phyloP scores from a whole-genome alignment of 192 early-diverging fungal species.

The Umbelopsis sp. region DNA sequence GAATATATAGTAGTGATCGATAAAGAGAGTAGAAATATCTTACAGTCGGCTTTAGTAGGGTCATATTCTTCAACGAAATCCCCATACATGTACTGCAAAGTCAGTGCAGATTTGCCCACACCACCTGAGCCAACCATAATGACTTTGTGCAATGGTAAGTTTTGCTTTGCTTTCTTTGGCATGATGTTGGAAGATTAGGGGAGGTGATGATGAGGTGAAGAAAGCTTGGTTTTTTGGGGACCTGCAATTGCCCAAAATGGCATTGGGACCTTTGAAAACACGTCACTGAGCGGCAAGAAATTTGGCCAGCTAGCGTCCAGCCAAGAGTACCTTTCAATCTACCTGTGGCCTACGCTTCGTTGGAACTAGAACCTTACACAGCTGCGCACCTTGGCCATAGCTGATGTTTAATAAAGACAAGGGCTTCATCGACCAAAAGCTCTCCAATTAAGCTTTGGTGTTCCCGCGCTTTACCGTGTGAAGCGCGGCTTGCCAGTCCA shows the following conservation, averaged over 20 bases:
- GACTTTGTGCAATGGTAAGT: constrained; percentile 83
- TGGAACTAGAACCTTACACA: no score
- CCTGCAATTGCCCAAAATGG: constrained; percentile 15
- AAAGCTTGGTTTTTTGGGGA: constrained; percentile 6
- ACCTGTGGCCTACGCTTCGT: no score
- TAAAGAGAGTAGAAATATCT: neutral
- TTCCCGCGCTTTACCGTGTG: constrained; percentile 19
- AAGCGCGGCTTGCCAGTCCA: neutral
- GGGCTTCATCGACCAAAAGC: neutral
- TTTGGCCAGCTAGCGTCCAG: neutral
- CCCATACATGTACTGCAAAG: constrained; percentile 89
- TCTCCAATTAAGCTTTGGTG: neutral
- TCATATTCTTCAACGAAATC: constrained; percentile 96
- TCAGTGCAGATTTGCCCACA: constrained; percentile 88
- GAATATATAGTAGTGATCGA: neutral
- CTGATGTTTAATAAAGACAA: no score
- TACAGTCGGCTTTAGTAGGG: constrained; percentile 86
- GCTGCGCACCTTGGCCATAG: no score
- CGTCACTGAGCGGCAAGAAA: neutral
- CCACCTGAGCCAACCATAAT: constrained; percentile 93
- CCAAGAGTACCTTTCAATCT: neutral
- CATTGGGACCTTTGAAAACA: neutral
- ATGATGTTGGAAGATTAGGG: constrained; percentile 39
- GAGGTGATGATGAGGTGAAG: constrained; percentile 5
- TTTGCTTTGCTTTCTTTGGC: constrained; percentile 69